phyloP scores from a whole-genome alignment of 1,284 basidiomycete genomes.

The Ceratobasidium sp. region DNA sequence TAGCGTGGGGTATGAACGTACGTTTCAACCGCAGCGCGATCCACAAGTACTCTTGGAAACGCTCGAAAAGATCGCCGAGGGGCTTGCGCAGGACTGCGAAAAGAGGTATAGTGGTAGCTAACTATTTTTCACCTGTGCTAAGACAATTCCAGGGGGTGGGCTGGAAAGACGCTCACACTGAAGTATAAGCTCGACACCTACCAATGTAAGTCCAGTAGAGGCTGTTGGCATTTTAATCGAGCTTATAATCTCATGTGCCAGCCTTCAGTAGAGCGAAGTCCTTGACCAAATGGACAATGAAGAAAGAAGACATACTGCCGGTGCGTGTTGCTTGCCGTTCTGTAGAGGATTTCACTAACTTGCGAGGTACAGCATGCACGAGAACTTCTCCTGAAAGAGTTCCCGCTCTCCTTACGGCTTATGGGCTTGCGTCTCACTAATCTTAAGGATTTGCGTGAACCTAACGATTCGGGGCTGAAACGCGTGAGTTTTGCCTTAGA shows the following conservation, averaged over 20 bases:
- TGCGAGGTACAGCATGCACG: slow-evolving; percentile 72
- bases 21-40: slow-evolving; percentile 36
- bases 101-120: slow-evolving; percentile 21
- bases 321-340: slow-evolving; percentile 58
- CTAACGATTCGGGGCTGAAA: slow-evolving; percentile 70
- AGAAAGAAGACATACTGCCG: slow-evolving; percentile 81
- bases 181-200: slow-evolving; percentile 86
- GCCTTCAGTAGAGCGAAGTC: slow-evolving; percentile 87
- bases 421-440: slow-evolving; percentile 88
- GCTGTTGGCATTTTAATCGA: neutral
- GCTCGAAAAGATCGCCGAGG: slow-evolving; percentile 41
- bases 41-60: slow-evolving; percentile 35
- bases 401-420: slow-evolving; percentile 81
- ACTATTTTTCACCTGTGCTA: neutral
- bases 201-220: slow-evolving; percentile 65
- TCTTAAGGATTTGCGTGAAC: slow-evolving; percentile 78
- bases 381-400: slow-evolving; percentile 82
- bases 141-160: slow-evolving; percentile 68
- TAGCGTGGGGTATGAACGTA: slow-evolving; percentile 84
- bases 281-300: slow-evolving; percentile 77
- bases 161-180: slow-evolving; percentile 80
- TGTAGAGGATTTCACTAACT: slow-evolving; percentile 24
- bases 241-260: slow-evolving; percentile 53
- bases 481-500: too few relatives aligned
- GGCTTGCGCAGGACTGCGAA: slow-evolving; percentile 46